These are phyloP conservation scores for Geotrichum ghanense DNA, from an alignment of 805 yeast genomes.

Conservation along the genomic window DNA sequence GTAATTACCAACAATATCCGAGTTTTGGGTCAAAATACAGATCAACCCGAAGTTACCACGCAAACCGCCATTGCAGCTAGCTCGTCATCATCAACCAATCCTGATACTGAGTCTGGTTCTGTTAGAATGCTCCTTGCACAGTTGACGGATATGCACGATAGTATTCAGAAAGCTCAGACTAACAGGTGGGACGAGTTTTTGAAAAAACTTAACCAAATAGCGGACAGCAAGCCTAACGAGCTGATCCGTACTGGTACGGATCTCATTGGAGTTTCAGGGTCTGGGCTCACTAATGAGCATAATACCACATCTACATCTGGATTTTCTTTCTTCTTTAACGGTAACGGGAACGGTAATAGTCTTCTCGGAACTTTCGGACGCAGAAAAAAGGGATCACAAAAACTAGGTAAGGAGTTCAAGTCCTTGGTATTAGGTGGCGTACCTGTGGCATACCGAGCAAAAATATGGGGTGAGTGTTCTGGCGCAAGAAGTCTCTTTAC, in stretches of 20 bases:
- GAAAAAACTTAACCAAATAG: slow-evolving; percentile 23
- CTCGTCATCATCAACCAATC: not conserved
- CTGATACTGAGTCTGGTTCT: slow-evolving; percentile 6
- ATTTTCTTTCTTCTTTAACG: too few species aligned
- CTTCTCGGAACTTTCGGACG: not conserved
- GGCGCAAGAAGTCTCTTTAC: slow-evolving; percentile 35
- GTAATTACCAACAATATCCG: not conserved
- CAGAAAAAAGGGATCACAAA: slow-evolving; percentile 11
- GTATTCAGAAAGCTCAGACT: slow-evolving; percentile 28
- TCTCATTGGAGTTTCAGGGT: slow-evolving; percentile 32
- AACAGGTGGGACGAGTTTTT: slow-evolving; percentile 38
- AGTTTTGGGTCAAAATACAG: not conserved
- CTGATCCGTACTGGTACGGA: slow-evolving; percentile 21
- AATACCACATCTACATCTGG: too few species aligned
- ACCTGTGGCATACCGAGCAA: slow-evolving; percentile 36
- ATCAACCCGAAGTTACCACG: slow-evolving; percentile 3
- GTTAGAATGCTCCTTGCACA: slow-evolving; percentile 26
- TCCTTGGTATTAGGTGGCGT: slow-evolving; percentile 36
- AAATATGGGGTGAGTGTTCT: slow-evolving; percentile 43
- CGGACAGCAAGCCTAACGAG: slow-evolving; percentile 16
- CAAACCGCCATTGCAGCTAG: slow-evolving; percentile 3
- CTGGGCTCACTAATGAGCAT: slow-evolving; percentile 18
- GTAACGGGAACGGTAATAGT: too few species aligned
- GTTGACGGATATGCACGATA: slow-evolving; percentile 35
- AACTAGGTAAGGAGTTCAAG: slow-evolving; percentile 22